Base-by-base conservation (phyloP, 495 filamentous ascomycete species). In the Pyrenula aspistea region DNA sequence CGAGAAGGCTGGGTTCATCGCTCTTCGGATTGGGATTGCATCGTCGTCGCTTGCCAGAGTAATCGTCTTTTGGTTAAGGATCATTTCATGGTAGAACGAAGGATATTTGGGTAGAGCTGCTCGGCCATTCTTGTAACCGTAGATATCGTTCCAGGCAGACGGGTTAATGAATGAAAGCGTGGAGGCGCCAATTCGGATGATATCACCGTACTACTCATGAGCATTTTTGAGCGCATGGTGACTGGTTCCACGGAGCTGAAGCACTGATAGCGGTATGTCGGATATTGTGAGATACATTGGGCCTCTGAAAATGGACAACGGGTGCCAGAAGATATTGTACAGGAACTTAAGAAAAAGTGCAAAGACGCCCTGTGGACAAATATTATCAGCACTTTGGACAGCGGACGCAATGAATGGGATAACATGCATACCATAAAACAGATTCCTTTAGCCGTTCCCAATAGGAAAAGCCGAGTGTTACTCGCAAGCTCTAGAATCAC, bases 1-100 rank as follows among this genome's bases (percentile, higher is more conserved):
- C 15, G 67, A 71, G 54, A 79, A 78, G 20, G 71, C 77, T 49
- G 72, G 72, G 8, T 72, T 67, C 25, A 78, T 63, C 24, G 68
- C 65, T 11, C 73, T 55, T 10, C 73, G 60, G n/a, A 75, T 55
- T 53, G 58, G 47, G 1, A 50, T 57, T 36, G 77, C 74, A 53
- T 75, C 56, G 20, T 25, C 57, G 24, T 55, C 53, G 24, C 24
- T 55, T 12, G 53, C 53, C 10, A 55, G 12, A 12, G 53, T 55
- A 22, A 55, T 55, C 12, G 53, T 55, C 12, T 55, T 12, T 22
- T 55, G 42, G 12, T 55, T 25, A 15, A 55, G 12, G 11, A 55
- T 12, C 53, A 49, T 50, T 49, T 55, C 53, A 22, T 49, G 42
- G 25, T 50, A 55, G 24, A 55, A 55, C 12, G 12, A 25, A 12